phyloP scores from a whole-genome alignment of 176 grass and related monocot genomes.

The Sorghum bicolor region DNA sequence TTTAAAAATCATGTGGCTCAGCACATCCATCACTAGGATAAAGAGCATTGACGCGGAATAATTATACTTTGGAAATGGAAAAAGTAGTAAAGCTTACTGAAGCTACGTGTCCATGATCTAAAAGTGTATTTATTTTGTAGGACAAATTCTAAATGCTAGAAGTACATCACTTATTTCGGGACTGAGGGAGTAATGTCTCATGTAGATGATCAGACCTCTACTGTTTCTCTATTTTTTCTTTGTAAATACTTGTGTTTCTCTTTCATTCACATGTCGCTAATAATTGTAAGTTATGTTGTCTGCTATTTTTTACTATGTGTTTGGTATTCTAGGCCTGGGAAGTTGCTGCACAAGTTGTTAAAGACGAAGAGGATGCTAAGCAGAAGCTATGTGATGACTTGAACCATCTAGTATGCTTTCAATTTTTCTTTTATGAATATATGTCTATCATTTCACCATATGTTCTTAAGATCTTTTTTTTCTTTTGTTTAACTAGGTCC shows the following conservation, averaged over 20 bases:
- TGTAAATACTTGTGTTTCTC: not conserved
- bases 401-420: slow-evolving; percentile 61
- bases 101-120: not conserved
- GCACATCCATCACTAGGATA: not conserved
- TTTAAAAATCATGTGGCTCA: not conserved
- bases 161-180: not conserved
- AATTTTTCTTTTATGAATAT: not conserved
- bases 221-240: not conserved
- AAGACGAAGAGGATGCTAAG: slow-evolving; percentile 82
- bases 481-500: slow-evolving; percentile 58
- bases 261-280: not conserved
- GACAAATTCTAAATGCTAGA: not conserved
- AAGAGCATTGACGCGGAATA: not conserved
- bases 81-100: not conserved
- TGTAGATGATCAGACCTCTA: not conserved
- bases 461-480: slow-evolving; percentile 25
- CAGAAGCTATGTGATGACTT: slow-evolving; percentile 87
- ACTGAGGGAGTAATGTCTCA: not conserved
- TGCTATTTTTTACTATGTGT: slow-evolving; percentile 21
- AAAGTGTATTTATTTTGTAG: not conserved
- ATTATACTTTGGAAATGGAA: not conserved
- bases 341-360: slow-evolving; percentile 66
- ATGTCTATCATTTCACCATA: not conserved
- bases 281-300: not conserved
- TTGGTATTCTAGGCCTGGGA: slow-evolving; percentile 74